A percentile compares a stretch with the other conserved stretches of the same genome.
phyloP scores from a whole-genome alignment of 768 basidiomycete species.

The Boletus rubescentipes region DNA sequence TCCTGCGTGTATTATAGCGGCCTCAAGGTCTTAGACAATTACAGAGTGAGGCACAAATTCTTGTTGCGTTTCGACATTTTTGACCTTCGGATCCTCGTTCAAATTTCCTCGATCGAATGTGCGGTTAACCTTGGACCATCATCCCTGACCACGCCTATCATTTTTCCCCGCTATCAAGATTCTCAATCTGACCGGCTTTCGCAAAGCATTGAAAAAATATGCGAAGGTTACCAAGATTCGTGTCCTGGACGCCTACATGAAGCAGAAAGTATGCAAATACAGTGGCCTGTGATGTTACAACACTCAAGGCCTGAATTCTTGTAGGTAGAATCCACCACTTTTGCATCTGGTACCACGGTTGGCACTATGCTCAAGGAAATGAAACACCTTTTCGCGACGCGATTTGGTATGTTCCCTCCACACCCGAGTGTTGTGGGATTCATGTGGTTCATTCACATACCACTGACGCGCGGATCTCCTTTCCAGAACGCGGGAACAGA shows the following conservation, averaged over 20 bases:
- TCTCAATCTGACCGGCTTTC: slow-evolving; percentile 86
- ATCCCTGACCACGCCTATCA: background rate
- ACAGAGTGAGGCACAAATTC: slow-evolving; percentile 51
- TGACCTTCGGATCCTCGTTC: background rate
- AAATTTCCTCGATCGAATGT: background rate
- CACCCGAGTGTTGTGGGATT: background rate
- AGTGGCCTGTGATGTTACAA: background rate
- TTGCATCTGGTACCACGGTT: slow-evolving; percentile 63
- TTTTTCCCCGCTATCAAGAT: slow-evolving; percentile 43
- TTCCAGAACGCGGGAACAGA: slow-evolving; percentile 64
- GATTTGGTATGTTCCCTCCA: slow-evolving; percentile 59
- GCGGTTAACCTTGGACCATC: background rate
- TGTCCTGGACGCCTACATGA: slow-evolving; percentile 75
- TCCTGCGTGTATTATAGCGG: slow-evolving; percentile 43
- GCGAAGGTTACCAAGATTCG: slow-evolving; percentile 75
- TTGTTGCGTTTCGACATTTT: background rate
- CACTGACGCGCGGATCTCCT: background rate
- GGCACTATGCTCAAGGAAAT: slow-evolving; percentile 69
- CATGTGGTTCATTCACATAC: too few species aligned
- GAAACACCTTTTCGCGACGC: slow-evolving; percentile 71
- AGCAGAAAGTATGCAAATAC: slow-evolving; percentile 57
- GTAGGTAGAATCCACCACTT: slow-evolving; percentile 65
- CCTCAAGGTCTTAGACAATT: slow-evolving; percentile 84
- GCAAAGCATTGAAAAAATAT: slow-evolving; percentile 84
- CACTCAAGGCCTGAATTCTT: background rate